Base-by-base conservation (phyloP, 2,329 filamentous ascomycete genomes). In the Aureobasidium vineae region DNA sequence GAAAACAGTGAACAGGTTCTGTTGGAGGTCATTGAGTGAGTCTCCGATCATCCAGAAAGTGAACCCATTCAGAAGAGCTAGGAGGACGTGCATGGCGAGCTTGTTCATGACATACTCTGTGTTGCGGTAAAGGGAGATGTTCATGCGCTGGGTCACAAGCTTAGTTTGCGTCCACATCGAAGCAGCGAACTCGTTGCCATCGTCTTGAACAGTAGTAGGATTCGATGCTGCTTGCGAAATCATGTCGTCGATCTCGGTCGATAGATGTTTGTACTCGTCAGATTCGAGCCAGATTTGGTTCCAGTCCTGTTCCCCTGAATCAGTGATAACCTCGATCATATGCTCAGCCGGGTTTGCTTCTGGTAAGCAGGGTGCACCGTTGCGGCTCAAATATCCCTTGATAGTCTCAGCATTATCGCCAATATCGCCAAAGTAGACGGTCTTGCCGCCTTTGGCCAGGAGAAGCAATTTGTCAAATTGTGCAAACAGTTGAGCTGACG, bases 41-140 rank as follows among this genome's bases (percentile, higher is more conserved):
- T 50, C 65, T n/a, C 66, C 60, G 11, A 79, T 68, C 56, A 77
- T 70, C 77, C 77, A 79, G 72, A 79, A 79, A 1, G 77, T 77
- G 57, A 79, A 79, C 28, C 72, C 74, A 67, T 78, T 77, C 73
- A 80, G 78, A 15, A 80, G 67, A n/a, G 75, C 75, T 70, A 96
- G 90, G 68, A 87, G 85, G 67, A 94, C 81, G 75, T 96, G 92
- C 74, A 90, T 92, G 81, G 94, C 95, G 21, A 96, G 80, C 21
- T 92, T 86, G 0, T 92, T 96, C 77, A 96, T 95, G 57, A 92
- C 88, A 75, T 97, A 97, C 79, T 96, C 92, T 41, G 90, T 90
- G 2, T 89, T 90, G 53, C 92, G 85, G 91, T 91, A 97, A 81
- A 90, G 94, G 0, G 90, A 84, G 5, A 91, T 81, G 75, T 92